A percentile compares a stretch with the other conserved stretches of the same genome.
Conservation (phyloP, 2,329 filamentous ascomycete genomes). For the Aphanocladium album region DNA sequence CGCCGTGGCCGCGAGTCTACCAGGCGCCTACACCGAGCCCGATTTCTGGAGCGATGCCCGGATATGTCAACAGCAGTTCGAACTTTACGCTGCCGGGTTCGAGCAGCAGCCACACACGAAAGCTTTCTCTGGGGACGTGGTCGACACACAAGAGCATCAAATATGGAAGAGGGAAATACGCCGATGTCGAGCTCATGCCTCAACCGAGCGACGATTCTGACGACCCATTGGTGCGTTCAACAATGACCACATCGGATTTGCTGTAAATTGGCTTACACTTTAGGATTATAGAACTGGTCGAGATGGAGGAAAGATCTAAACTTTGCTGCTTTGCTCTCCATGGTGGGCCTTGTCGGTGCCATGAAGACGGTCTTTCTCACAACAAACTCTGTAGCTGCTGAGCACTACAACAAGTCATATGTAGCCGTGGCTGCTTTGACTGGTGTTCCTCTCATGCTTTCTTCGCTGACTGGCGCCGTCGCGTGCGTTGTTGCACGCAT, state of each 20-base stretch:
- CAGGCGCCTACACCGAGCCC: not conserved
- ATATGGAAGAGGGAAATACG: slow-evolving; percentile 40
- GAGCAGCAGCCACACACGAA: slow-evolving; percentile 8
- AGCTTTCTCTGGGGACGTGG: slow-evolving; percentile 15
- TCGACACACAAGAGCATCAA: slow-evolving; percentile 32
- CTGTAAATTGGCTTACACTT: not conserved
- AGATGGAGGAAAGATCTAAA: slow-evolving; percentile 48
- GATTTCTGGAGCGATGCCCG: not conserved
- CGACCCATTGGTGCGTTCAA: slow-evolving; percentile 46
- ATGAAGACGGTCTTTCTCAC: slow-evolving; percentile 51
- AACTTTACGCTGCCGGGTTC: slow-evolving; percentile 1
- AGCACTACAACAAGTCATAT: slow-evolving; percentile 40
- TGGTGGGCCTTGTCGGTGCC: slow-evolving; percentile 42
- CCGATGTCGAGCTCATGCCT: slow-evolving; percentile 44
- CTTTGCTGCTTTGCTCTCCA: slow-evolving; percentile 41
- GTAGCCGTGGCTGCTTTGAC: slow-evolving; percentile 45
- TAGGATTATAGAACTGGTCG: slow-evolving; percentile 46
- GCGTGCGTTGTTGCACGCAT: slow-evolving; percentile 40
- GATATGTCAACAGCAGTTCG: slow-evolving; percentile 5
- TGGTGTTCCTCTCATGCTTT: slow-evolving; percentile 47
- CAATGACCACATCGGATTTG: not conserved
- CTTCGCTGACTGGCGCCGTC: slow-evolving; percentile 39
- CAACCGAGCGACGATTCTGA: slow-evolving; percentile 50
- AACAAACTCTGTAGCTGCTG: slow-evolving; percentile 41
- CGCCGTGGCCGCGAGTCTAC: not conserved